A percentile compares a stretch with the other conserved stretches of the same genome.
These are phyloP conservation scores for Hanseniaspora osmophila DNA, from an alignment of 805 yeast genomes.

Conservation along the genomic window DNA sequence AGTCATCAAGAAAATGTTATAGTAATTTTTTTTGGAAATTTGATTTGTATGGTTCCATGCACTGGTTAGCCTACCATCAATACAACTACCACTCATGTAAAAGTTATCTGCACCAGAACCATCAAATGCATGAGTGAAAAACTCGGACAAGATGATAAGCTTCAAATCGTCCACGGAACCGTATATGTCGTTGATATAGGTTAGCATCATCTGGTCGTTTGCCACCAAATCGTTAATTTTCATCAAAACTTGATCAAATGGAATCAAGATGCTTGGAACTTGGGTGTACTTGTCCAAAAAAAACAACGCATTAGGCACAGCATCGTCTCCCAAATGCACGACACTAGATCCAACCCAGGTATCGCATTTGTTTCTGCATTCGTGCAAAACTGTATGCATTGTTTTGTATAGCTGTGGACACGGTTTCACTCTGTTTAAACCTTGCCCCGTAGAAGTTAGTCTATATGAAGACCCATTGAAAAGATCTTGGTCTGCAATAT, in stretches of 20 bases:
- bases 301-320: constrained; percentile 71
- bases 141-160: constrained; percentile 28
- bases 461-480: constrained; percentile 41
- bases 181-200: constrained; percentile 45
- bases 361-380: constrained; percentile 47
- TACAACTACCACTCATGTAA: constrained; percentile 73
- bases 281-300: constrained; percentile 70
- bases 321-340: constrained; percentile 69
- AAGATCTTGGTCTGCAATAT: constrained; percentile 59
- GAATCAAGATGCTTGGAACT: constrained; percentile 63
- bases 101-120: constrained; percentile 79
- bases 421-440: constrained; percentile 59
- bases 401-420: constrained; percentile 57
- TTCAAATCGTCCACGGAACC: constrained; percentile 41
- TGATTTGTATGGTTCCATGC: constrained; percentile 77
- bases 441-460: constrained; percentile 66
- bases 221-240: constrained; percentile 39
- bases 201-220: constrained; percentile 32
- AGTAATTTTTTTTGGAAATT: constrained; percentile 52
- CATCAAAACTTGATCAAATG: constrained; percentile 46
- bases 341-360: constrained; percentile 73
- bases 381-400: constrained; percentile 55
- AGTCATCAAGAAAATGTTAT: constrained; percentile 42
- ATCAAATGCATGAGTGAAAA: constrained; percentile 39
- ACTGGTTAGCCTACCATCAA: constrained; percentile 67